Percentiles rank a stretch among this genome's conserved stretches.
phyloP scores from a whole-genome alignment of 371 early-diverging fungal genomes.

The Apophysomyces variabilis region DNA sequence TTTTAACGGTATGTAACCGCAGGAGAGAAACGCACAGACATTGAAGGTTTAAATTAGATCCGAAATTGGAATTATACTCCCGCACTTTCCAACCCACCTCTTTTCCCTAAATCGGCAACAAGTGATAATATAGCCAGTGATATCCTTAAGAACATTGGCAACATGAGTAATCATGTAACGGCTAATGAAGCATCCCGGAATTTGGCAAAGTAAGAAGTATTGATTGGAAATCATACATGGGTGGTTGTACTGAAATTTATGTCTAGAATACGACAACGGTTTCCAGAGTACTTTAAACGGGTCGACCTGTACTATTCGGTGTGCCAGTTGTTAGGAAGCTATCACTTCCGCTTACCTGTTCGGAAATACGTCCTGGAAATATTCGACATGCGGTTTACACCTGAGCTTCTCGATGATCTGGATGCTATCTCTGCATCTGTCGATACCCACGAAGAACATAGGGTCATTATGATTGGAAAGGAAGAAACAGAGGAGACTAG shows the following conservation, averaged over 20 bases:
- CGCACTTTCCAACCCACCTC: slow-evolving; percentile 52
- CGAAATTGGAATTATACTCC: slow-evolving; percentile 65
- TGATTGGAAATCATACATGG: neutral
- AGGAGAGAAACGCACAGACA: neutral
- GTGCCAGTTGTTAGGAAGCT: slow-evolving; percentile 64
- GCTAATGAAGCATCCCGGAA: slow-evolving; percentile 78
- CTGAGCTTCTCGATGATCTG: slow-evolving; percentile 37
- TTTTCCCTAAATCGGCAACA: slow-evolving; percentile 43
- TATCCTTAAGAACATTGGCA: slow-evolving; percentile 76
- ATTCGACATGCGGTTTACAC: slow-evolving; percentile 73
- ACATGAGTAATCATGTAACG: slow-evolving; percentile 87
- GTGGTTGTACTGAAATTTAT: neutral
- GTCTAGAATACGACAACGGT: slow-evolving; percentile 38
- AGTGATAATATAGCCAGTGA: slow-evolving; percentile 63
- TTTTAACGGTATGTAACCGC: slow-evolving; percentile 59
- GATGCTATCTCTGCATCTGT: slow-evolving; percentile 29
- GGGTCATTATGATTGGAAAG: slow-evolving; percentile 2
- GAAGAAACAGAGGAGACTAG: neutral
- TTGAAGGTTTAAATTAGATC: slow-evolving; percentile 42
- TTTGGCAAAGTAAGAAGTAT: slow-evolving; percentile 57
- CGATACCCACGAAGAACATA: neutral
- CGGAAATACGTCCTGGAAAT: slow-evolving; percentile 81
- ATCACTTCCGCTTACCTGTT: slow-evolving; percentile 77
- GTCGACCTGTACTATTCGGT: slow-evolving; percentile 67
- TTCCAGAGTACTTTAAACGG: slow-evolving; percentile 66